These are phyloP conservation scores for Truncatella angustata DNA, from an alignment of 2,329 filamentous ascomycete species.

Conservation along the genomic window DNA sequence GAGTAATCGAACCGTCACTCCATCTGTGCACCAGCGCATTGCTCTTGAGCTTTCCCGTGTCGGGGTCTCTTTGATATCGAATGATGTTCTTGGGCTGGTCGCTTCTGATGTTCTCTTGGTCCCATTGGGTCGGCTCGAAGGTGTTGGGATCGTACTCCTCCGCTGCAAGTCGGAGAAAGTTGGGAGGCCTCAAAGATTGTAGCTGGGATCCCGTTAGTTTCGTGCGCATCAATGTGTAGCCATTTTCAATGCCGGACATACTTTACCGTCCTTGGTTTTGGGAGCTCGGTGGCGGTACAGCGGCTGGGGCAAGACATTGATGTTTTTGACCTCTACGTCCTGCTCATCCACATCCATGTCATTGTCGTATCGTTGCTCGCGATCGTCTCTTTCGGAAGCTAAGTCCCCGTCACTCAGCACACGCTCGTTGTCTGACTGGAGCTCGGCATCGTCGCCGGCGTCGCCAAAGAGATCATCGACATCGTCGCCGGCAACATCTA, in stretches of 20 bases:
- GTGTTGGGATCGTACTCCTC: constrained; percentile 63
- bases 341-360: constrained; percentile 38
- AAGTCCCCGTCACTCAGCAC: constrained; percentile 62
- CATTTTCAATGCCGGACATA: constrained; percentile 36
- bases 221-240: background rate
- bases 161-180: constrained; percentile 69
- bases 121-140: constrained; percentile 60
- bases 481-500: constrained; percentile 50
- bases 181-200: constrained; percentile 68
- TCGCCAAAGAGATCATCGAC: constrained; percentile 64
- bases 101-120: constrained; percentile 51
- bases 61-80: constrained; percentile 66
- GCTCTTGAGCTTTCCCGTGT: constrained; percentile 66
- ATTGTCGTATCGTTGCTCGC: constrained; percentile 44
- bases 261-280: constrained; percentile 68
- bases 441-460: constrained; percentile 56
- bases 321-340: constrained; percentile 40
- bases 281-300: constrained; percentile 69
- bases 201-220: constrained; percentile 45
- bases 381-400: constrained; percentile 48
- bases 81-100: constrained; percentile 62
- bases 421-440: constrained; percentile 62
- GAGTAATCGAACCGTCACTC: constrained; percentile 76
- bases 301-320: constrained; percentile 61
- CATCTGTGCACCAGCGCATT: constrained; percentile 74